phyloP scores from a whole-genome alignment of 306 rosid genomes.

The Vigna mungo region DNA sequence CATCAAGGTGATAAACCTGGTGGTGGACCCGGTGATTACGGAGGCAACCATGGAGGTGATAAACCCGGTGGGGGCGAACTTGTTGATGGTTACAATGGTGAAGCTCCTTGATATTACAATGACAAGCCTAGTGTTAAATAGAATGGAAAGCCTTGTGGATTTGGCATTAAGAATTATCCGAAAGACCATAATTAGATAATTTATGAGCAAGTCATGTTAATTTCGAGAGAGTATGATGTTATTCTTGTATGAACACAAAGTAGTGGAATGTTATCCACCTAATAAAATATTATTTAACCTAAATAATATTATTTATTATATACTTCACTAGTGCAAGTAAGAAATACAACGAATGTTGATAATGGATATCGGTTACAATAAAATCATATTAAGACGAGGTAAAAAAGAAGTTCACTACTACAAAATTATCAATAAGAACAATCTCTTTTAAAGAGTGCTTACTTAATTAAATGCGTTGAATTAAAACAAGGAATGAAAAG shows the following conservation, averaged over 20 bases:
- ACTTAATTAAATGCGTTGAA: too few species aligned
- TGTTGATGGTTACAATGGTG: background rate
- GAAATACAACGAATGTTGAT: too few species aligned
- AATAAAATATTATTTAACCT: background rate
- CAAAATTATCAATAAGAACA: too few species aligned
- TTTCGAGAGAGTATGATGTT: rapidly evolving
- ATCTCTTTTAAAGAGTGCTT: too few species aligned
- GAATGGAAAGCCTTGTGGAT: background rate
- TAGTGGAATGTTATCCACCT: background rate
- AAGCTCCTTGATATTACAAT: too few species aligned
- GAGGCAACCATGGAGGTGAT: background rate
- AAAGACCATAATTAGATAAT: background rate
- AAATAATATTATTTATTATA: background rate
- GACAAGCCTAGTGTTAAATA: too few species aligned
- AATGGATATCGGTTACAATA: too few species aligned
- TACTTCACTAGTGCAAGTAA: too few species aligned
- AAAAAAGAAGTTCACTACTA: too few species aligned
- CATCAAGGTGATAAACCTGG: background rate
- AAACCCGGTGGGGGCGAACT: background rate
- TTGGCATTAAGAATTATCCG: background rate
- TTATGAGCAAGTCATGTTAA: background rate
- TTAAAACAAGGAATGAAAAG: too few species aligned
- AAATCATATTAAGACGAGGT: too few species aligned
- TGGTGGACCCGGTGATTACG: background rate
- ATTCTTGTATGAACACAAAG: background rate